phyloP scores from a whole-genome alignment of 2,329 filamentous ascomycete genomes.

The Ophiostoma sp. region DNA sequence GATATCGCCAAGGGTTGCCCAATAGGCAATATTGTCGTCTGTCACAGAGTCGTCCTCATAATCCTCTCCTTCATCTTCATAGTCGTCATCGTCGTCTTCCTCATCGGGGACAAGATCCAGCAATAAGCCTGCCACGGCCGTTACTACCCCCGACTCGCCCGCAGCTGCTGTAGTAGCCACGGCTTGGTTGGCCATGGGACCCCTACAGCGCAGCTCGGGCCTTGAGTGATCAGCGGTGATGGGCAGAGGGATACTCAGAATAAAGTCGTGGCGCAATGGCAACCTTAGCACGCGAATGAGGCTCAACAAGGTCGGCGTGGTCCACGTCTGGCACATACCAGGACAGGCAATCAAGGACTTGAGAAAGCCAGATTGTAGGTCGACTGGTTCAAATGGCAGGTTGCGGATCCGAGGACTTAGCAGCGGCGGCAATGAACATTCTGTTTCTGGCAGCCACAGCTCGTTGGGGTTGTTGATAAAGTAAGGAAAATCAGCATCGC shows the following conservation, averaged over 20 bases:
- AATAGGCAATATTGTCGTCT: constrained; percentile 14
- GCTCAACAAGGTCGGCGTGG: background rate
- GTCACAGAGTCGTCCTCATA: constrained; percentile 16
- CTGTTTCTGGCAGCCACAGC: too few relatives aligned
- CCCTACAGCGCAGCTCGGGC: background rate
- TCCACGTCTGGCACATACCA: background rate
- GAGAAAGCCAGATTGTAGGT: background rate
- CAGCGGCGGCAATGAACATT: background rate
- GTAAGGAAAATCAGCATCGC: background rate
- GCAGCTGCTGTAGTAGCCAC: background rate
- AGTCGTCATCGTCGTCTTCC: background rate
- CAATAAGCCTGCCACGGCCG: background rate
- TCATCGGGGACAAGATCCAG: background rate
- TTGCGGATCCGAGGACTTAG: background rate
- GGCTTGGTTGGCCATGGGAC: background rate
- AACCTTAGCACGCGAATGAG: background rate
- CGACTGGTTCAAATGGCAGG: background rate
- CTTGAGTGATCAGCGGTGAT: background rate
- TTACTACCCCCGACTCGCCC: background rate
- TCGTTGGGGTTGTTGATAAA: background rate
- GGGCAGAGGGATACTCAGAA: background rate
- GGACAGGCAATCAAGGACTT: constrained; percentile 7
- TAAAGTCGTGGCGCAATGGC: background rate
- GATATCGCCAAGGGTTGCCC: background rate
- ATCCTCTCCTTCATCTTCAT: background rate